Percentiles rank a stretch among this genome's conserved stretches.
These are phyloP conservation scores for Euphorbia pulcherrima DNA, from an alignment of 345 rosid genomes.

Conservation along the genomic window DNA sequence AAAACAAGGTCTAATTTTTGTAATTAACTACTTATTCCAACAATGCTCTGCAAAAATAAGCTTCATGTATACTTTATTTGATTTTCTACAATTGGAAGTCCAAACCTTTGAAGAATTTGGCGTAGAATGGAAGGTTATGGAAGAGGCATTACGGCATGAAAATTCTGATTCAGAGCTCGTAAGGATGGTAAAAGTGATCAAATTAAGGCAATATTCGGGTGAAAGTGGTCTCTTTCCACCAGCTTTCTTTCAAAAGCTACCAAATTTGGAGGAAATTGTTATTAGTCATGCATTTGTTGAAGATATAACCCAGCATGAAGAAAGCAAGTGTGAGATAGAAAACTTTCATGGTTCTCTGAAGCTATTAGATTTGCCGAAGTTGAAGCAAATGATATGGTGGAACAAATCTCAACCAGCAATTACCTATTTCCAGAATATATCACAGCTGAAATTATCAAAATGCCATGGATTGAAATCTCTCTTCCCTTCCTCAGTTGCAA, in stretches of 20 bases:
- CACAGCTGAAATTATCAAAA: background rate
- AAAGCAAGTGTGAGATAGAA: background rate
- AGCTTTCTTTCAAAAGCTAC: background rate
- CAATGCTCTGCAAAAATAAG: too few species aligned
- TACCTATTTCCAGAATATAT: background rate
- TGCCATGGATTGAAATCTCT: conserved; percentile 6
- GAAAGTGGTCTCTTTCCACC: background rate
- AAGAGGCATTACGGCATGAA: background rate
- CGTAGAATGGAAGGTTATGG: conserved; percentile 1
- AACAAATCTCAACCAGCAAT: background rate
- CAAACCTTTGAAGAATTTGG: background rate
- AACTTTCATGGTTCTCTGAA: background rate
- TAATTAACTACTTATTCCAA: too few species aligned
- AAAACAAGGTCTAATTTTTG: background rate
- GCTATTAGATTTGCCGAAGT: background rate
- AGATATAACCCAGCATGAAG: background rate
- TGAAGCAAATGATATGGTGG: background rate
- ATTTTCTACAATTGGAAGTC: conserved; percentile 1
- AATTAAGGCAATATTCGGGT: background rate
- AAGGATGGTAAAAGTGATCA: background rate
- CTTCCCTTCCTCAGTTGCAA: background rate
- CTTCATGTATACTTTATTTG: background rate
- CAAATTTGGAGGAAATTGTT: background rate
- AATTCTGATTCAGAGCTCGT: background rate
- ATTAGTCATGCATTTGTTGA: background rate